Evolutionary conservation across 1,284 basidiomycete genomes (phyloP).

Genomic region (Trametes versicolor): DNA sequence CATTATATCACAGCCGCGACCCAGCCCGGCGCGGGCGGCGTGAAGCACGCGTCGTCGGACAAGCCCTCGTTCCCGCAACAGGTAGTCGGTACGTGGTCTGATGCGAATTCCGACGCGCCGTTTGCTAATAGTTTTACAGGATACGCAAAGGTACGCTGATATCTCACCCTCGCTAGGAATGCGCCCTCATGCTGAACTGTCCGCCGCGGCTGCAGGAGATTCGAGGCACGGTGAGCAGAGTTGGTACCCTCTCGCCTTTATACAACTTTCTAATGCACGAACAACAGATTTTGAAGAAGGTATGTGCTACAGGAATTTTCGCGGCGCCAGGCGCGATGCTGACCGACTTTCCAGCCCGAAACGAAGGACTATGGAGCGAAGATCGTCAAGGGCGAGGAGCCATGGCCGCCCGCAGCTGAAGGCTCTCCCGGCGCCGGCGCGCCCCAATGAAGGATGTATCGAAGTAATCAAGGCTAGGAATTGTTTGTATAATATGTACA

Average conservation of each 20-base stretch:
- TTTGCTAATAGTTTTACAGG: constrained; percentile 2
- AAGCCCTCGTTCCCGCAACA: constrained; percentile 30
- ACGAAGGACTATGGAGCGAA: constrained; percentile 30
- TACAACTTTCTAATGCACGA: not conserved
- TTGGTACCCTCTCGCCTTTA: too few relatives aligned
- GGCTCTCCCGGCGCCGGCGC: too few relatives aligned
- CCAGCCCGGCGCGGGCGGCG: constrained; percentile 26
- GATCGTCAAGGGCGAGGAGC: constrained; percentile 31
- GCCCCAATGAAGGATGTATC: too few relatives aligned
- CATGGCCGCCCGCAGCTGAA: constrained; percentile 24
- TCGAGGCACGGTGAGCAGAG: constrained; percentile 27
- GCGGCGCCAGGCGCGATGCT: not conserved
- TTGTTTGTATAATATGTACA: too few relatives aligned
- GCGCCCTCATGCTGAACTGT: not conserved
- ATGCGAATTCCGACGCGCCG: too few relatives aligned
- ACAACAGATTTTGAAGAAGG: constrained; percentile 25
- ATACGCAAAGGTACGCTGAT: constrained; percentile 27
- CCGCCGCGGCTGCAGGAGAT: constrained; percentile 20
- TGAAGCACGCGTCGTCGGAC: constrained; percentile 16
- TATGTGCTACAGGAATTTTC: not conserved
- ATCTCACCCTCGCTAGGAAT: not conserved
- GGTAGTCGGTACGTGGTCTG: constrained; percentile 22
- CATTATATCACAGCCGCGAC: constrained; percentile 22
- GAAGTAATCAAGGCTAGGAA: too few relatives aligned
- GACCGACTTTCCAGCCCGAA: constrained; percentile 12